Base-by-base conservation (phyloP, 1,139 yeast genomes). In the Pichia sp. region DNA sequence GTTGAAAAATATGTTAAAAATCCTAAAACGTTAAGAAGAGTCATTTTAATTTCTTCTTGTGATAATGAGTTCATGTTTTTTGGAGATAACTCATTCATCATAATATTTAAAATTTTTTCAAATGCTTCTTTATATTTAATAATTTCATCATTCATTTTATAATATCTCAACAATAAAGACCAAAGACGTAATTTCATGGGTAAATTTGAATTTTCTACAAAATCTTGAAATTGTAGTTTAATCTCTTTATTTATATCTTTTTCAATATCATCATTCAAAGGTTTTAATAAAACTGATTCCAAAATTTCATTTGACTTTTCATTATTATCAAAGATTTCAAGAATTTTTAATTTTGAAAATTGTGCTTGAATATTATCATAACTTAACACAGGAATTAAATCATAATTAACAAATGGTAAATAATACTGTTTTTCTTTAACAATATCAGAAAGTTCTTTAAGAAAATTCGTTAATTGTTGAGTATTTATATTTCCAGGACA, bases 111-210 rank as follows among this genome's bases (percentile, higher is more conserved):
- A 9, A 76, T 74, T 30, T 67, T 60, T 40, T 75, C 73, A 52
- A 81, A 75, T 0, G 87, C 87, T n/a, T 58, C 55, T 42, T 75
- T 69, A 30, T 77, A 68, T 30, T 69, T 66, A 0, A 51, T 52
- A 13, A 65, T 45, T 35, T 75, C 66, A 0, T 68, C 61, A 5
- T 64, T 59, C 11, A 63, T 65, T 8, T 68, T 62, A 52, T 85
- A 87, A 42, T 75, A 75, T 48, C 74, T 76, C 32, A 86, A 69
- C 15, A 91, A 64, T 20, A 85, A 69, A 35, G 76, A 75, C 96
- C 97, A 89, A 3, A 91, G 64, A 43, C 78, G 78, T 29, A 87
- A 64, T 42, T 74, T 76, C 61, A 88, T 72, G 29, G 78, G 81
- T 18, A 82, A 66, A 0, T 91, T 76, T 0, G 95, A 78, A 13